A percentile compares a stretch with the other conserved stretches of the same genome.
phyloP scores from a whole-genome alignment of 2,329 filamentous ascomycete genomes.

The Claviceps pusilla region DNA sequence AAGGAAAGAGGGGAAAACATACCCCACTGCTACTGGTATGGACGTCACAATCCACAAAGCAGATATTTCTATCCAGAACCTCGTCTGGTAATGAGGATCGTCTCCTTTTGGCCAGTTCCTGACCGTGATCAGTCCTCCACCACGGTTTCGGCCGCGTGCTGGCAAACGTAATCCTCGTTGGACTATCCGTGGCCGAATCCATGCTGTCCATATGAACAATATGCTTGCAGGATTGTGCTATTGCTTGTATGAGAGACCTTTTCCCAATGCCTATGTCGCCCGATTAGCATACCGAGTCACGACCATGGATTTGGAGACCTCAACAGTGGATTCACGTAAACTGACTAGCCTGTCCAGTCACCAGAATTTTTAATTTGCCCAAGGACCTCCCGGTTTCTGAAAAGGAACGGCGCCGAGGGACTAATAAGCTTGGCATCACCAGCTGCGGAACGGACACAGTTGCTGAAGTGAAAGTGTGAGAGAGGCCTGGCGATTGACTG shows the following conservation, averaged over 20 bases:
- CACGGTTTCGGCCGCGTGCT: constrained; percentile 73
- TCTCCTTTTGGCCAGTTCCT: constrained; percentile 39
- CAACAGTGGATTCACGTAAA: constrained; percentile 10
- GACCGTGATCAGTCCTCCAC: constrained; percentile 76
- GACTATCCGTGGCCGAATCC: constrained; percentile 14
- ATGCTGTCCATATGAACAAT: constrained; percentile 83
- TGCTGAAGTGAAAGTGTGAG: constrained; percentile 4
- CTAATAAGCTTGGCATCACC: constrained; percentile 93
- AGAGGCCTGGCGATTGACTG: constrained; percentile 9
- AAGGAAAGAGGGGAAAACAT: constrained; percentile 12
- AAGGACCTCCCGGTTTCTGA: constrained; percentile 72
- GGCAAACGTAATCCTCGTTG: constrained; percentile 55
- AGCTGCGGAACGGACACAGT: constrained; percentile 48
- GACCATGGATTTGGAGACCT: not conserved
- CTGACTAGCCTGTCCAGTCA: constrained; percentile 62
- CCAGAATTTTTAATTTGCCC: constrained; percentile 75
- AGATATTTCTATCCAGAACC: constrained; percentile 79
- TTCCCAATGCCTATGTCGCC: constrained; percentile 57
- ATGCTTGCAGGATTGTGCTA: constrained; percentile 74
- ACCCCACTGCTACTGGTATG: constrained; percentile 40
- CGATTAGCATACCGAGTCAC: not conserved
- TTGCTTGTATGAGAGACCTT: constrained; percentile 74
- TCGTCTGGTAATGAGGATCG: constrained; percentile 53
- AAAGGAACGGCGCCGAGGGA: constrained; percentile 80
- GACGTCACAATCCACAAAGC: constrained; percentile 76